phyloP scores from a whole-genome alignment of 2,329 filamentous ascomycete species.

The Colletotrichum zoysiae region DNA sequence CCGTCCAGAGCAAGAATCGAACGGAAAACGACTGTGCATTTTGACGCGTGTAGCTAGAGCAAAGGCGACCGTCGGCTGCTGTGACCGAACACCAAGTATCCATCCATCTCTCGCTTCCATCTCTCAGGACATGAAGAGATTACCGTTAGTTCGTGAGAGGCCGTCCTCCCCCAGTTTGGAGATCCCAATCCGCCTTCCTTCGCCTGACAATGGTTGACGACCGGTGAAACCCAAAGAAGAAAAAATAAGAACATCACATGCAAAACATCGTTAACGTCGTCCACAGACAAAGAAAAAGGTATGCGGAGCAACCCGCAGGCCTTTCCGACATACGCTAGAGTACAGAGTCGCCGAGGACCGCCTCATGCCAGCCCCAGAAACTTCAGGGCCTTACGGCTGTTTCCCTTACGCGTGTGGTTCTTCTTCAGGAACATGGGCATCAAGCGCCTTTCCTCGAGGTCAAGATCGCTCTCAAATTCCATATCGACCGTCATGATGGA shows the following conservation, averaged over 20 bases:
- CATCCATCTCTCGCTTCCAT: neutral
- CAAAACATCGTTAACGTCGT: conserved; percentile 16
- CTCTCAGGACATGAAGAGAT: neutral
- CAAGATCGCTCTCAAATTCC: conserved; percentile 56
- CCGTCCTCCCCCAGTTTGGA: neutral
- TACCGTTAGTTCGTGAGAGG: neutral
- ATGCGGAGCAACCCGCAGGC: conserved; percentile 2
- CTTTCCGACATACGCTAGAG: neutral
- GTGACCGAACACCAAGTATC: neutral
- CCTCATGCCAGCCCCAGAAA: conserved; percentile 62
- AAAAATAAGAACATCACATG: neutral
- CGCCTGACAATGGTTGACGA: neutral
- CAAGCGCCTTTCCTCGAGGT: conserved; percentile 63
- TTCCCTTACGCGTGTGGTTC: conserved; percentile 52
- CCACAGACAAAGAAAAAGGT: neutral
- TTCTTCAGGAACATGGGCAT: conserved; percentile 63
- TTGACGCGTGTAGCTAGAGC: neutral
- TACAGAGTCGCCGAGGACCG: neutral
- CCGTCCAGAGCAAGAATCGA: neutral
- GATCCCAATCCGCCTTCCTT: neutral
- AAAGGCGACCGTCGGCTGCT: neutral
- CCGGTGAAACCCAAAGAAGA: no score
- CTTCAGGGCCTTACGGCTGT: conserved; percentile 65
- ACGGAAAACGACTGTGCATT: neutral
- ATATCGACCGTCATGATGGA: conserved; percentile 54